These are phyloP conservation scores for Trypanosoma mega DNA, from an alignment of 208 protist species.

Conservation along the genomic window DNA sequence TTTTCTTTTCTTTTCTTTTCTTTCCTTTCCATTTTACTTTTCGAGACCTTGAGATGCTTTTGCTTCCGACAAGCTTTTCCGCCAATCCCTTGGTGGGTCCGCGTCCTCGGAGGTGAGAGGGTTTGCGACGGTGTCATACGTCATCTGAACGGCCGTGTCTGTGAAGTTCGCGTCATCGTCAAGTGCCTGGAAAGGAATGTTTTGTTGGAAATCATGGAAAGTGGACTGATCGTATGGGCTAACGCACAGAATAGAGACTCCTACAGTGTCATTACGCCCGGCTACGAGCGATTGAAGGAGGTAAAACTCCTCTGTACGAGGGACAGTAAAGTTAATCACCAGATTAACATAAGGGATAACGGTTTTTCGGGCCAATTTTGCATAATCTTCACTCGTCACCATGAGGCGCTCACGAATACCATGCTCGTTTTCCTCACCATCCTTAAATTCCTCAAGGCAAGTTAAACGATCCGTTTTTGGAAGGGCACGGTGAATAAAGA, in stretches of 20 bases:
- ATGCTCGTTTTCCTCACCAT: constrained; percentile 70
- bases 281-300: constrained; percentile 78
- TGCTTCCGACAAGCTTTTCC: constrained; percentile 56
- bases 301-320: constrained; percentile 84
- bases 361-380: constrained; percentile 85
- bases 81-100: constrained; percentile 79
- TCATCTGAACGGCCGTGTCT: constrained; percentile 60
- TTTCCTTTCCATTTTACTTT: constrained; percentile 2
- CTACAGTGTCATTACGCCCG: constrained; percentile 77
- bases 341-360: constrained; percentile 91
- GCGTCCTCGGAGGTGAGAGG: constrained; percentile 74
- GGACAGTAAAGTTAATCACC: constrained; percentile 85
- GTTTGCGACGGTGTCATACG: constrained; percentile 71
- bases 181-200: constrained; percentile 64
- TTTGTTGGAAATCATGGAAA: constrained; percentile 57
- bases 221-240: constrained; percentile 40
- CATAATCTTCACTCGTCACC: constrained; percentile 90
- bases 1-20: constrained; percentile 3
- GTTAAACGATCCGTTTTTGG: constrained; percentile 75
- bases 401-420: constrained; percentile 86
- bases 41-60: not conserved
- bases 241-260: constrained; percentile 82
- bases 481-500: constrained; percentile 77
- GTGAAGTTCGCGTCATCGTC: constrained; percentile 67
- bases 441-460: constrained; percentile 84